phyloP scores from a whole-genome alignment of 192 early-diverging fungal genomes.

The Phycomyces blakesleeanus region DNA sequence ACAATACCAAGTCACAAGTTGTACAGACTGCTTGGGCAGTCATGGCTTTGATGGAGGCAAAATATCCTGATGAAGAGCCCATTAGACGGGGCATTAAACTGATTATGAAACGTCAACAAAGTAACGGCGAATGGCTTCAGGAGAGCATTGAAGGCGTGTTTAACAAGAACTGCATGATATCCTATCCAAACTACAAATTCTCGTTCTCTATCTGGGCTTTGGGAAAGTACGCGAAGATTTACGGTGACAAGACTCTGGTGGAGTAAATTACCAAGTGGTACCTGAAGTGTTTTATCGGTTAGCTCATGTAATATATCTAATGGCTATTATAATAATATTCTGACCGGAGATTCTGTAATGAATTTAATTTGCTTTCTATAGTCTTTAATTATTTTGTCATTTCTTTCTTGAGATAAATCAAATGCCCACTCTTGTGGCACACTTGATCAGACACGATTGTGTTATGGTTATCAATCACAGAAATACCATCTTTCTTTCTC shows the following conservation, averaged over 20 bases:
- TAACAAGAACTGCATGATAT: slow-evolving; percentile 83
- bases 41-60: slow-evolving; percentile 85
- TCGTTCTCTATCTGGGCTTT: slow-evolving; percentile 91
- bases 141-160: slow-evolving; percentile 98
- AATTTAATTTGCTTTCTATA: no score
- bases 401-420: no score
- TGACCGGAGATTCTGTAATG: no score
- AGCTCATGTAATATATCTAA: no score
- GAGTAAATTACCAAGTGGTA: no score
- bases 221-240: slow-evolving; percentile 72
- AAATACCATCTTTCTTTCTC: no score
- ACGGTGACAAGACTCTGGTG: slow-evolving; percentile 42
- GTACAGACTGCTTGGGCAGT: slow-evolving; percentile 89
- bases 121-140: slow-evolving; percentile 94
- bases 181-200: slow-evolving; percentile 95
- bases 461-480: neutral
- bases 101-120: slow-evolving; percentile 81
- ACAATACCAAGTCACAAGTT: slow-evolving; percentile 79
- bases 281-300: no score
- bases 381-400: no score
- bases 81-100: slow-evolving; percentile 68
- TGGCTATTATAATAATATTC: no score
- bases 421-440: slow-evolving; percentile 6
- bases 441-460: no score
- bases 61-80: slow-evolving; percentile 69